Conservation (phyloP, 73 alveolate genomes). For the Blepharisma japonicum region DNA sequence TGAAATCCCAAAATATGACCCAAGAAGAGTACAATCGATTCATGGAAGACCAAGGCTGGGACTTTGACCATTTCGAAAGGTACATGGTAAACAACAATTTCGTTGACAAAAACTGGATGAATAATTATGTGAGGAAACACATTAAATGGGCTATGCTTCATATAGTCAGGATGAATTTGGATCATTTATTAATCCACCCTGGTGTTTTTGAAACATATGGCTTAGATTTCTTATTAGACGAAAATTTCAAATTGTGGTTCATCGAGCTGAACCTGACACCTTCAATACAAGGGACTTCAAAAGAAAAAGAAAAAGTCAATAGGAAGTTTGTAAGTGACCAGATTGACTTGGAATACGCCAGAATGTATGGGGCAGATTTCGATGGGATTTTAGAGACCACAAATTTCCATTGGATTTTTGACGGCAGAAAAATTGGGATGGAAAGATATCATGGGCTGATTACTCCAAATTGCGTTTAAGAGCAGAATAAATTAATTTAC, state of each 20-base stretch:
- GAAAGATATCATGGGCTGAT: too few species aligned
- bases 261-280: not conserved
- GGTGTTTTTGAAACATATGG: not conserved
- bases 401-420: too few species aligned
- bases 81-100: not conserved
- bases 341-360: too few species aligned
- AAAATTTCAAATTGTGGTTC: not conserved
- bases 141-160: not conserved
- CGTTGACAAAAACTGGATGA: not conserved
- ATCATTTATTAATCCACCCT: not conserved
- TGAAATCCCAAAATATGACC: not conserved
- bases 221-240: constrained; percentile 14
- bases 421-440: too few species aligned
- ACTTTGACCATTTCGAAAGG: not conserved
- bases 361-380: too few species aligned
- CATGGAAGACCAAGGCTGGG: not conserved
- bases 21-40: not conserved
- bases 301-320: too few species aligned
- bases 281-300: not conserved
- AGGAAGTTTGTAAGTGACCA: too few species aligned
- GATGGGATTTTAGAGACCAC: too few species aligned
- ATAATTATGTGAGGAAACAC: not conserved
- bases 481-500: too few species aligned
- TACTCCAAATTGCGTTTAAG: too few species aligned
- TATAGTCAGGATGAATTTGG: not conserved